Evolutionary conservation across 805 yeast genomes (phyloP), one percentile per base, ranked within the genome.

Genomic region (Starmerella apicola): DNA sequence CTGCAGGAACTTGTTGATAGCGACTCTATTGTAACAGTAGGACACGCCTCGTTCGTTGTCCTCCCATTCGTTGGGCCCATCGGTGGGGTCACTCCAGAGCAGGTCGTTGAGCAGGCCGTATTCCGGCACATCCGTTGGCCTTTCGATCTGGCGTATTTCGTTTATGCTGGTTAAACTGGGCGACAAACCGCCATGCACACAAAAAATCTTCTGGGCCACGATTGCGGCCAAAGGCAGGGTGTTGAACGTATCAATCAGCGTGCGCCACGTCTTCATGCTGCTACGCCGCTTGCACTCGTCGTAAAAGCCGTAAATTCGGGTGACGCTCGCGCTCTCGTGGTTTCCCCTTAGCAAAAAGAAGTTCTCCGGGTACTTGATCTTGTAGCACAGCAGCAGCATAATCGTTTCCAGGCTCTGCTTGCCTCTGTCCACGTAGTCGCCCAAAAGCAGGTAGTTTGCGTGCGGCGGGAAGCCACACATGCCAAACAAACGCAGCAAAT

Each of bases 371-470:
- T 85, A 88, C 60, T 88, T 88, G 61, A 91, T 86, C 60, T 91
- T 91, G 65, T 84, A 91, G 61, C 96, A 86, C 38, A 91, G 67
- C 44, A 91, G 66, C 36, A 91, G 66, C 45, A 88, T 64, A 18
- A 91, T 85, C 0, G 98, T 91, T 59, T 91, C 98, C 42, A 91
- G 65, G 3, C 93, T 79, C 62, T 91, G 98, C 61, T 91, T 91
- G 42, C 98, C 98, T 50, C 98, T 72, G 63, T 91, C 98, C 35
- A 91, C 98, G 60, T 91, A 91, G 63, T 91, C 98, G 22, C 98
- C 98, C 34, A 91, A 62, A 53, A 91, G 88, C 50, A 91, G 64
- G 61, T 85, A 91, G 60, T 91, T 91, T 12, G 95, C 75, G 46
- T 80, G 72, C 2, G 97, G 97, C 4, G 98, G 98, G 62, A 88